phyloP scores from a whole-genome alignment of 164 flowering plant genomes.

The Vitis cinerea region DNA sequence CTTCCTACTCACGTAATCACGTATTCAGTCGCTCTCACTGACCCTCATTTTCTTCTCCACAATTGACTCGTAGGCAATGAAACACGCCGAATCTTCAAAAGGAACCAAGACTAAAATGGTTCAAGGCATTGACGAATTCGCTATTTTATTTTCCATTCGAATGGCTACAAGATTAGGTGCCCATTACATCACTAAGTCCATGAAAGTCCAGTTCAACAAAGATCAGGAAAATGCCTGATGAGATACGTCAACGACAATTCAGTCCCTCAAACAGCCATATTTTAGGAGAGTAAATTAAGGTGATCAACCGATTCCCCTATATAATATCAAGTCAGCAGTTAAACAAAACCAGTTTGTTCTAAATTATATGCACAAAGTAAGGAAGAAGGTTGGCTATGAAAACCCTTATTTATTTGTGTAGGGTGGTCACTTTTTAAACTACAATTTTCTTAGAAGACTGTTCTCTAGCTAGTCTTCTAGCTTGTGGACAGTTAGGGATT shows the following conservation, averaged over 20 bases:
- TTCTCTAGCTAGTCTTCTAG: too few relatives aligned
- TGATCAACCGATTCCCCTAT: background rate
- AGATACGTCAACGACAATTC: background rate
- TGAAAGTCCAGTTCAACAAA: conserved; percentile 6
- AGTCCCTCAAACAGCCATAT: background rate
- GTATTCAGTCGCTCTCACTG: too few relatives aligned
- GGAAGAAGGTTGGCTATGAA: background rate
- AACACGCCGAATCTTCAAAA: conserved; percentile 2
- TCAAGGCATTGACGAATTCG: background rate
- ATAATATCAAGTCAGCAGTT: conserved; percentile 3
- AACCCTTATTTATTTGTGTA: too few relatives aligned
- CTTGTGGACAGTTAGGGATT: too few relatives aligned
- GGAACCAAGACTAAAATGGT: background rate
- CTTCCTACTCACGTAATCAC: too few relatives aligned
- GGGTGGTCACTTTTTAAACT: too few relatives aligned
- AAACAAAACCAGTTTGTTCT: conserved; percentile 16
- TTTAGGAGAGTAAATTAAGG: conserved; percentile 11
- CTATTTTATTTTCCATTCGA: background rate
- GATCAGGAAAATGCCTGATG: conserved; percentile 9
- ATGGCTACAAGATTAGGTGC: conserved; percentile 27
- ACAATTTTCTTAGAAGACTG: too few relatives aligned
- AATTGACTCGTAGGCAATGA: background rate
- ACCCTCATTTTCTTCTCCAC: too few relatives aligned
- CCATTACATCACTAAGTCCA: conserved; percentile 13
- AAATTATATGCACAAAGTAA: background rate